phyloP scores from a whole-genome alignment of 2,329 filamentous ascomycete species.

The Penicillium sp. region DNA sequence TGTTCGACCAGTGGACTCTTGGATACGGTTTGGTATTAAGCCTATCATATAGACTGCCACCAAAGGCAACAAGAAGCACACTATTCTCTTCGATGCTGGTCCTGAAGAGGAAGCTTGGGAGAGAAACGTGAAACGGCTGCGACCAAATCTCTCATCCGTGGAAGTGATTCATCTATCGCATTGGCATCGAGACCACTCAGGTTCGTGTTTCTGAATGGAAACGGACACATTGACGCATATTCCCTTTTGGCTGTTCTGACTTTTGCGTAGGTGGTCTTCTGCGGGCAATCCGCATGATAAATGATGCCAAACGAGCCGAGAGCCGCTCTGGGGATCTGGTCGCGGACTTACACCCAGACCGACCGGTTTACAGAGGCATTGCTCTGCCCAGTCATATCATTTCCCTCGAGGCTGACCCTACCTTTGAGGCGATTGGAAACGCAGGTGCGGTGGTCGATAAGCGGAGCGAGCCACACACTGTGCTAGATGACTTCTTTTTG shows the following conservation, averaged over 20 bases:
- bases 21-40: background rate
- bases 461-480: slow-evolving; percentile 42
- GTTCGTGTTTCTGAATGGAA: slow-evolving; percentile 23
- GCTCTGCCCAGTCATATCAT: slow-evolving; percentile 41
- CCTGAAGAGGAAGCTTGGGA: slow-evolving; percentile 53
- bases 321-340: slow-evolving; percentile 30
- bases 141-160: slow-evolving; percentile 43
- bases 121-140: slow-evolving; percentile 48
- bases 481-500: slow-evolving; percentile 52
- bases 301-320: slow-evolving; percentile 36
- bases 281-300: slow-evolving; percentile 50
- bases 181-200: slow-evolving; percentile 57
- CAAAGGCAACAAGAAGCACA: slow-evolving; percentile 44
- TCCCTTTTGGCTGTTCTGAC: background rate
- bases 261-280: slow-evolving; percentile 46
- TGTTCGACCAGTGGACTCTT: background rate
- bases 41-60: slow-evolving; percentile 43
- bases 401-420: slow-evolving; percentile 54
- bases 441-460: slow-evolving; percentile 44
- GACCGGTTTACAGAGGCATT: slow-evolving; percentile 52
- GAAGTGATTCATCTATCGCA: slow-evolving; percentile 52
- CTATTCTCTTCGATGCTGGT: slow-evolving; percentile 54
- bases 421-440: slow-evolving; percentile 47
- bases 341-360: slow-evolving; percentile 53
- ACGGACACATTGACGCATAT: background rate